Percentiles rank a stretch among this genome's conserved stretches.
Conservation (phyloP, 345 rosid genomes). For the Citrus inodora region DNA sequence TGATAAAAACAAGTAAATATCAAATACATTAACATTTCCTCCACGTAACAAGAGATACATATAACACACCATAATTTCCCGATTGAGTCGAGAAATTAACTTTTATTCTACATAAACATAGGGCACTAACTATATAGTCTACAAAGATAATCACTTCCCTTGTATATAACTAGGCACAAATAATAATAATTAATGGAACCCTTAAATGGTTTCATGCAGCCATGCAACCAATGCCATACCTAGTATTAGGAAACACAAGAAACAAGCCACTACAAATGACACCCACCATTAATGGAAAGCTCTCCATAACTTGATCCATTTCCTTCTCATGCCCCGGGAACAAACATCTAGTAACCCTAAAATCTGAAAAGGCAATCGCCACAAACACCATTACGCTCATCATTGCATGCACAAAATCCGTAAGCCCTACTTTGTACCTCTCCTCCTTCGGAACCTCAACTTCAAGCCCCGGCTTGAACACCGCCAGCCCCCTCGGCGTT, state of each 20-base stretch:
- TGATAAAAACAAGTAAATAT: not conserved
- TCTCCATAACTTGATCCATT: conserved; percentile 81
- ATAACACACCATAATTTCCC: not conserved
- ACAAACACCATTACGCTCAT: conserved; percentile 73
- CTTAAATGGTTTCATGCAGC: conserved; percentile 23
- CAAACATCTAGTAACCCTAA: conserved; percentile 55
- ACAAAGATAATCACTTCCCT: not conserved
- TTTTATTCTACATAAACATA: not conserved
- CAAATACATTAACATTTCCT: not conserved
- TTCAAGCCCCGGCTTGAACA: conserved; percentile 59
- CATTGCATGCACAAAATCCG: conserved; percentile 64
- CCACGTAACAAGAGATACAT: not conserved
- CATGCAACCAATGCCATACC: conserved; percentile 71
- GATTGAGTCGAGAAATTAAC: not conserved
- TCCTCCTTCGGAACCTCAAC: conserved; percentile 49
- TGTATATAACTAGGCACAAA: no score
- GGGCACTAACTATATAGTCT: not conserved
- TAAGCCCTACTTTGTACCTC: conserved; percentile 49
- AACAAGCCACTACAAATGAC: conserved; percentile 66
- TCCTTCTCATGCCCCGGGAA: conserved; percentile 66
- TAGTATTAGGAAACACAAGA: conserved; percentile 62
- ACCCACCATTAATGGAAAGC: conserved; percentile 78
- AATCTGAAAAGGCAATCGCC: conserved; percentile 71
- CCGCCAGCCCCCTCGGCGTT: conserved; percentile 59
- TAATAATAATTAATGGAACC: not conserved